phyloP scores from a whole-genome alignment of 78 protist species.

The slime mould (Dictyostelium discoideum) region dicty_2.7 NC_007090.3:4578001-4578500 shows the following conservation, averaged over 20 bases:
- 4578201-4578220: conserved; percentile 48
- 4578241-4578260: background rate
- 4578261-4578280: background rate
- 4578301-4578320: conserved; percentile 67
- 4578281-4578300: conserved; percentile 24
- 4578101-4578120: background rate
- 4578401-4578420: background rate
- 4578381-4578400: background rate
- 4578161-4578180: conserved; percentile 60
- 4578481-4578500: background rate
- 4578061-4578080: background rate
- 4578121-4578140: background rate
- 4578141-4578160: conserved; percentile 39
- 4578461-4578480: background rate
- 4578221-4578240: conserved; percentile 54
- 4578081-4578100: background rate
- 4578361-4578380: conserved; percentile 33
- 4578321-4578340: conserved; percentile 31
- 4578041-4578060: background rate
- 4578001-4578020: conserved; percentile 9
- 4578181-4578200: conserved; percentile 27
- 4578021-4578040: conserved; percentile 12
- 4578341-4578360: background rate
- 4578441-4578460: background rate
- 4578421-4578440: no score